Evolutionary conservation across 176 grass and related monocot species (phyloP).

Genomic region (Oryza officinalis): DNA sequence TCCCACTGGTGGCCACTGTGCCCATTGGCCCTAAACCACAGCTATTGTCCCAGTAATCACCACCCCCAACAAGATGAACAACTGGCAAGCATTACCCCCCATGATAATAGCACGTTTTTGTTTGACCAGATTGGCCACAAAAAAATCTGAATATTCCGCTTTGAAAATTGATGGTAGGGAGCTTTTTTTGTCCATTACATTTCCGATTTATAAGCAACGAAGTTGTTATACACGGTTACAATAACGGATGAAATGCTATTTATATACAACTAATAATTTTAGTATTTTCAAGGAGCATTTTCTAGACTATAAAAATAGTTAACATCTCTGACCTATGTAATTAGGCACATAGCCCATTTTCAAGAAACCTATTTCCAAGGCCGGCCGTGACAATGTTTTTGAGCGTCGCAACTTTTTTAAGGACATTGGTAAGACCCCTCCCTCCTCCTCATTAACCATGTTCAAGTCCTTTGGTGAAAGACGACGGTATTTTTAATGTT

Average conservation of each 20-base stretch:
- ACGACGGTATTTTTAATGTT: no score
- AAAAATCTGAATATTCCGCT: neutral
- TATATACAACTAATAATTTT: neutral
- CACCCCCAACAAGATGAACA: constrained; percentile 4
- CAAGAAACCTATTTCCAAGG: no score
- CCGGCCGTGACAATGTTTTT: no score
- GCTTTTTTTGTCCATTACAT: neutral
- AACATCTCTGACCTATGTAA: no score
- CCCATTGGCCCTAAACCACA: neutral
- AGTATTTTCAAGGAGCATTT: no score
- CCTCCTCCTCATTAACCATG: no score
- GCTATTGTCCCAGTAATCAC: neutral
- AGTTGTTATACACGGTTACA: neutral
- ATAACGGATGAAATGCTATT: neutral
- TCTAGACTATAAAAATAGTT: no score
- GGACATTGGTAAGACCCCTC: no score
- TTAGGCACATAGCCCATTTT: no score
- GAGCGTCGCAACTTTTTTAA: no score
- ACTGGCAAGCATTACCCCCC: constrained; percentile 8
- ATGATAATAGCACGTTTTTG: neutral
- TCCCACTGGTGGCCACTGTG: neutral
- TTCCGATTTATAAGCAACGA: neutral
- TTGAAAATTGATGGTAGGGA: neutral
- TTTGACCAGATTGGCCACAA: constrained; percentile 14
- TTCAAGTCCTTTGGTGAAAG: no score